phyloP scores from a whole-genome alignment of 306 rosid genomes.

The Cucurbita argyrosperma region DNA sequence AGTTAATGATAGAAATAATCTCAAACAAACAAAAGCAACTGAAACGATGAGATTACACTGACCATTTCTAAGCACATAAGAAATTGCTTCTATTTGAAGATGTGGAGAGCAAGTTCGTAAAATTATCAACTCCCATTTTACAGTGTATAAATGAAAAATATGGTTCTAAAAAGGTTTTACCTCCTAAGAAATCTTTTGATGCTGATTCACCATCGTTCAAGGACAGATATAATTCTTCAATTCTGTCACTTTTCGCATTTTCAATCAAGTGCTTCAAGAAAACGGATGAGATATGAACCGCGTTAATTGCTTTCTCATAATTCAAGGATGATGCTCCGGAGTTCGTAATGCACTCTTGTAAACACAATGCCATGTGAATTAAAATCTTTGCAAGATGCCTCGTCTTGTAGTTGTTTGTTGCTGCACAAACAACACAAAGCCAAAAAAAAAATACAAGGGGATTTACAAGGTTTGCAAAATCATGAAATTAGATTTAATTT shows the following conservation, averaged over 20 bases:
- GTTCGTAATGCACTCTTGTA: slow-evolving; percentile 62
- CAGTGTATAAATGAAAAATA: not conserved
- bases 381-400: slow-evolving; percentile 90
- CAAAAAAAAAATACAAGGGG: not conserved
- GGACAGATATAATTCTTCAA: slow-evolving; percentile 46
- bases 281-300: slow-evolving; percentile 61
- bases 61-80: not conserved
- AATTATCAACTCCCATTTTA: not conserved
- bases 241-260: slow-evolving; percentile 29
- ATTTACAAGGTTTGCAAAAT: not conserved
- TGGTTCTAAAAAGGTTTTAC: slow-evolving; percentile 18
- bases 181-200: slow-evolving; percentile 39
- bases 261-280: slow-evolving; percentile 81
- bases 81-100: not conserved
- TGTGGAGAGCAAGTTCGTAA: not conserved
- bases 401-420: slow-evolving; percentile 54
- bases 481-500: not conserved
- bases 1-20: not conserved
- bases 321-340: slow-evolving; percentile 42
- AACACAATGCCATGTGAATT: slow-evolving; percentile 67
- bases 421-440: slow-evolving; percentile 27
- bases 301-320: slow-evolving; percentile 72
- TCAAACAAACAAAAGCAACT: not conserved
- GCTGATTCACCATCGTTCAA: slow-evolving; percentile 46
- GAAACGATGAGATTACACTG: not conserved